Evolutionary conservation across 2,329 filamentous ascomycete species (phyloP).

Genomic region (Hypoxylon sp.): DNA sequence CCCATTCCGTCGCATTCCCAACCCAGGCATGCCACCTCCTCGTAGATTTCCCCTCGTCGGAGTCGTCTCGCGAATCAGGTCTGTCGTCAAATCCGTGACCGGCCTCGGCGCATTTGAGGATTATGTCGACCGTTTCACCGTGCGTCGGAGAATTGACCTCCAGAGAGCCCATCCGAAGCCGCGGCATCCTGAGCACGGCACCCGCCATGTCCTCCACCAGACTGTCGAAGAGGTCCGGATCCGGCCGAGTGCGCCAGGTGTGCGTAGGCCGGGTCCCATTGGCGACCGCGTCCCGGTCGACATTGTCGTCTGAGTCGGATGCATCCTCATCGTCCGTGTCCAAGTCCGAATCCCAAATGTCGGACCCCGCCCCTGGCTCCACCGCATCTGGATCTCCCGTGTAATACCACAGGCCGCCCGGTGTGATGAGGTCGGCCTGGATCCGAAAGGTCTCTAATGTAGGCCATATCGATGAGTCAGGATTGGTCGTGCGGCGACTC

Average conservation of each 20-base stretch:
- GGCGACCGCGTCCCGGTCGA: neutral
- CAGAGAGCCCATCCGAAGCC: neutral
- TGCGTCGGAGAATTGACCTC: neutral
- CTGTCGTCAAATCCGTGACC: neutral
- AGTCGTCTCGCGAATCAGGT: neutral
- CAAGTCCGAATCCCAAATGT: neutral
- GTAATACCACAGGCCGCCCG: slow-evolving; percentile 1
- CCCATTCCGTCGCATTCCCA: neutral
- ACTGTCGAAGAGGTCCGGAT: neutral
- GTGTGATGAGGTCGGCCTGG: neutral
- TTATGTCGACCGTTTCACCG: neutral
- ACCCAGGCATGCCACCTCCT: neutral
- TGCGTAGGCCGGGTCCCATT: neutral
- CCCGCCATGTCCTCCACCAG: neutral
- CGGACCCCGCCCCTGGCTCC: neutral
- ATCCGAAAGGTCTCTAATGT: neutral
- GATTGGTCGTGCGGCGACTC: neutral
- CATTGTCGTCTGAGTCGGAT: neutral
- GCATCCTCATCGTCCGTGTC: neutral
- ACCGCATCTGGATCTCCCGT: slow-evolving; percentile 1
- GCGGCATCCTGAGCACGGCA: slow-evolving; percentile 6
- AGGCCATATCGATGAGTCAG: neutral
- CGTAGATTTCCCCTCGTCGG: neutral
- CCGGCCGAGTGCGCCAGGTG: neutral
- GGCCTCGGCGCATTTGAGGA: neutral